Conservation (phyloP, 306 rosid genomes). For the Sphenostylis stenocarpa region DNA sequence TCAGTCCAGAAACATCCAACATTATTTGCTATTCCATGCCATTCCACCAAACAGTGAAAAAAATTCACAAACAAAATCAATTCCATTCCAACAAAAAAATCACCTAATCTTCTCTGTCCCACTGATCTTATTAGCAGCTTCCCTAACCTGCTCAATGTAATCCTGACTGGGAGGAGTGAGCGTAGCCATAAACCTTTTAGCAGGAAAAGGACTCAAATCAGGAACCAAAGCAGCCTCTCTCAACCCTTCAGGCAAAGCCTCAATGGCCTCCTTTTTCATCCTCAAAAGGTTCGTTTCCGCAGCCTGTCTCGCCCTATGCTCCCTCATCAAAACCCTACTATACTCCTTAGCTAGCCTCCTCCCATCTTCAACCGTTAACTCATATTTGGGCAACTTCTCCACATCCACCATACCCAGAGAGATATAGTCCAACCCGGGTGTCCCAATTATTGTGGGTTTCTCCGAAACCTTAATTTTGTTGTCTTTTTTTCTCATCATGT, state of each 20-base stretch:
- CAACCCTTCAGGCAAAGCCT: conserved; percentile 76
- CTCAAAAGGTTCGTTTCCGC: conserved; percentile 64
- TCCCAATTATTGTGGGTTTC: conserved; percentile 63
- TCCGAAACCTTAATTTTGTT: conserved; percentile 50
- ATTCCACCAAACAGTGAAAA: neutral
- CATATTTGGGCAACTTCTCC: conserved; percentile 71
- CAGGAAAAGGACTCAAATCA: conserved; percentile 74
- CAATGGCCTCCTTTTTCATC: conserved; percentile 80
- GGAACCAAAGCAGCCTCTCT: conserved; percentile 81
- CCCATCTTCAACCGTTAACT: conserved; percentile 78
- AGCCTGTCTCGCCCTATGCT: conserved; percentile 75
- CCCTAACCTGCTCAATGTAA: conserved; percentile 70
- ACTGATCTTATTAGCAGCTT: conserved; percentile 74
- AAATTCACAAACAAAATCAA: neutral
- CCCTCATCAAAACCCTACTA: conserved; percentile 83
- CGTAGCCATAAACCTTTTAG: conserved; percentile 75
- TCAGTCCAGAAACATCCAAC: neutral
- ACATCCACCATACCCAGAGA: conserved; percentile 78
- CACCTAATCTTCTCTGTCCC: conserved; percentile 77
- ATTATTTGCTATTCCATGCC: neutral
- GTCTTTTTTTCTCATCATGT: conserved; percentile 54
- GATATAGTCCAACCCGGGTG: conserved; percentile 72
- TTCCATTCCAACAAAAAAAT: neutral
- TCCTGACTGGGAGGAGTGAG: conserved; percentile 86
- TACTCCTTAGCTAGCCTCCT: conserved; percentile 84